Evolutionary conservation across 306 rosid species (phyloP).

Genomic region (Rubus idaeus): DNA sequence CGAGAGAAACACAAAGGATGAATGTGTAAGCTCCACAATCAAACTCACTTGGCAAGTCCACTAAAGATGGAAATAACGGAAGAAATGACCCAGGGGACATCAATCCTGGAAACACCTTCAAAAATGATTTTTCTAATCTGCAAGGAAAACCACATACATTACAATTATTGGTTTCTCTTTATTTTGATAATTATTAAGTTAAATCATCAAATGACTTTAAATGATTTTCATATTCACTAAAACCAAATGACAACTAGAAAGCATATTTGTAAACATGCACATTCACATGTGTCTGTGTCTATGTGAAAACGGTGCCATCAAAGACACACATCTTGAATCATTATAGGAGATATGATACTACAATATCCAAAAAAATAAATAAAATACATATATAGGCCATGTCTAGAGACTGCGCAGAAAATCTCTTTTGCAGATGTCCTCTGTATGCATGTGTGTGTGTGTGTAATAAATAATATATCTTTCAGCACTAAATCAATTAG

Average conservation of each 20-base stretch:
- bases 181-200: background rate
- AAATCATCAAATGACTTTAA: background rate
- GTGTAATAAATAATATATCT: background rate
- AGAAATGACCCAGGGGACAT: constrained; percentile 91
- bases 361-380: background rate
- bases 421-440: background rate
- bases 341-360: background rate
- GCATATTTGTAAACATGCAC: background rate
- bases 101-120: constrained; percentile 71
- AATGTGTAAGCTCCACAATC: background rate
- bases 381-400: background rate
- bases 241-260: background rate
- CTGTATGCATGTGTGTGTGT: background rate
- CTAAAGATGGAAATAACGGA: constrained; percentile 67
- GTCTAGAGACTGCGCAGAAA: background rate
- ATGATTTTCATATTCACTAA: background rate
- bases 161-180: constrained; percentile 6
- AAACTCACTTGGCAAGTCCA: constrained; percentile 91
- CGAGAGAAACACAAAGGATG: background rate
- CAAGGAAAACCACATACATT: constrained; percentile 21
- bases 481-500: constrained; percentile 20
- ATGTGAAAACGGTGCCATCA: background rate
- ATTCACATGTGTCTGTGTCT: background rate
- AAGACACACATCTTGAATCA: background rate
- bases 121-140: constrained; percentile 74